Percentiles rank a stretch among this genome's conserved stretches.
These are phyloP conservation scores for Suillus decipiens DNA, from an alignment of 768 basidiomycete species.

Conservation along the genomic window DNA sequence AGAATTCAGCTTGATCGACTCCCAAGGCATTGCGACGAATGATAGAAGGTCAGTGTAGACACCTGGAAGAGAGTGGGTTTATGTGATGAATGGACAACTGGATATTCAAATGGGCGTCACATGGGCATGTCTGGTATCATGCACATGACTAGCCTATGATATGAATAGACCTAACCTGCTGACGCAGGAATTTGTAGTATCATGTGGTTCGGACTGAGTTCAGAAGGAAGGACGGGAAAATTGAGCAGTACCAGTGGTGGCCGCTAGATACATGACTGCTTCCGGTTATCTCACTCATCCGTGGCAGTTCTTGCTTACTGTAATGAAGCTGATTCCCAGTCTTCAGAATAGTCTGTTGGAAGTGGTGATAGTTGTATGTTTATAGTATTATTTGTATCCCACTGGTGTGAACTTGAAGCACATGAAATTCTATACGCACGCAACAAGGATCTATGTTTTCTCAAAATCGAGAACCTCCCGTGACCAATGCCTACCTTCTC, in stretches of 20 bases:
- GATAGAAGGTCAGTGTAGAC: neutral
- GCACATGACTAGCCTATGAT: neutral
- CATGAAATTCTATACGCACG: neutral
- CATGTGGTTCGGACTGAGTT: neutral
- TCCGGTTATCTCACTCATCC: no score
- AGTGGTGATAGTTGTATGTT: neutral
- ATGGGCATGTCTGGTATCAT: neutral
- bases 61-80: conserved; percentile 1
- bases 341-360: neutral
- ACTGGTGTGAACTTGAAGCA: neutral
- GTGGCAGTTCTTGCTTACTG: neutral
- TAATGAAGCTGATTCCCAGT: neutral
- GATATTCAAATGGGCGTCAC: neutral
- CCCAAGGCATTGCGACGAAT: neutral
- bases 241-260: neutral
- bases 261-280: no score
- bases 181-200: neutral
- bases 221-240: neutral
- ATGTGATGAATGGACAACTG: neutral
- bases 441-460: neutral
- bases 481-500: neutral
- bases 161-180: neutral
- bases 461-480: conserved; percentile 1
- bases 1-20: neutral
- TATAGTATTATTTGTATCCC: neutral